Conservation (phyloP, 73 alveolate genomes). For the Tetrahymena thermophila region DNA sequence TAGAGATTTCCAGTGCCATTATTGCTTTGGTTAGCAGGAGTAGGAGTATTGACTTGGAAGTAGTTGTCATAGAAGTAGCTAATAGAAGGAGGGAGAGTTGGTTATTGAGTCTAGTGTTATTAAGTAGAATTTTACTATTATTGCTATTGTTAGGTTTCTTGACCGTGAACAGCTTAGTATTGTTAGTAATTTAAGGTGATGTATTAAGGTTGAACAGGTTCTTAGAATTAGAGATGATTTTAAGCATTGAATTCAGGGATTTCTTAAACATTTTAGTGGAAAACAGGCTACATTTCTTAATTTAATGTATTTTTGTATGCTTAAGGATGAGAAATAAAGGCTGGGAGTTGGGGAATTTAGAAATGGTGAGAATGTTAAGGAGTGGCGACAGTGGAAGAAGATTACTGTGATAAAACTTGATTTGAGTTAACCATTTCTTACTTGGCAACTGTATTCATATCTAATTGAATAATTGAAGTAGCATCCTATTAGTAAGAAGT, state of each 20-base stretch:
- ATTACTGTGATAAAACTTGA: not conserved
- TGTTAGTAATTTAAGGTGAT: not conserved
- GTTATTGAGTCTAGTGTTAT: not conserved
- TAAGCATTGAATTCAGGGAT: not conserved
- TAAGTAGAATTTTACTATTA: not conserved
- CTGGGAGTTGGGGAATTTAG: not conserved
- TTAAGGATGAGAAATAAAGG: not conserved
- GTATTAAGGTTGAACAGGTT: not conserved
- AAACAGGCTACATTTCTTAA: not conserved
- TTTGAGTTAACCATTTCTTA: not conserved
- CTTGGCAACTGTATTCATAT: not conserved
- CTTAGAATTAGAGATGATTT: not conserved
- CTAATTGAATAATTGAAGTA: not conserved
- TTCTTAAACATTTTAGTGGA: not conserved
- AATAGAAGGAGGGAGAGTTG: not conserved
- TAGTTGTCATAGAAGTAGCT: not conserved
- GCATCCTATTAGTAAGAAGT: not conserved
- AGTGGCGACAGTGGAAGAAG: not conserved
- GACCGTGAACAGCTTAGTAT: not conserved
- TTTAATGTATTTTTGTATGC: not conserved
- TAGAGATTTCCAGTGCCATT: not conserved
- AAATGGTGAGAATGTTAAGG: not conserved
- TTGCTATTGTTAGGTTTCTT: not conserved
- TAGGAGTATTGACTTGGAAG: not conserved
- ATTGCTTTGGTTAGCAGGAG: not conserved